These are phyloP conservation scores for Citrullus amarus DNA, from an alignment of 306 rosid species.

Conservation along the genomic window DNA sequence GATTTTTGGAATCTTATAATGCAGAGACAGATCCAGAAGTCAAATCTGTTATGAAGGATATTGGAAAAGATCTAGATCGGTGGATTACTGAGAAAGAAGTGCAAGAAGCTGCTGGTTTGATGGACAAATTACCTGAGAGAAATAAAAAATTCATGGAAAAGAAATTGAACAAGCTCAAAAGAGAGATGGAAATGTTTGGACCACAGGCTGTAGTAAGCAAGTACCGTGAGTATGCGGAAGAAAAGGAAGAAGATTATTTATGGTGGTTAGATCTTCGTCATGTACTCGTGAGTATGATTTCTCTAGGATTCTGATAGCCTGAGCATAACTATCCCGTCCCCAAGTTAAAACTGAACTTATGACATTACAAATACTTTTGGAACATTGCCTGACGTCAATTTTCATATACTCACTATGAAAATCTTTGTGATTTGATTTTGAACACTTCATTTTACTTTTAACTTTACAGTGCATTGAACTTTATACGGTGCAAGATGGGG, in stretches of 20 bases:
- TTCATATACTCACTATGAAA: neutral
- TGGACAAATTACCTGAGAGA: constrained; percentile 47
- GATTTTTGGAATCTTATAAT: constrained; percentile 74
- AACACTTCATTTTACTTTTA: neutral
- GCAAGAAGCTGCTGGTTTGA: constrained; percentile 73
- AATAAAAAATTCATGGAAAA: constrained; percentile 52
- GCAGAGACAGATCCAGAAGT: constrained; percentile 79
- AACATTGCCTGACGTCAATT: neutral
- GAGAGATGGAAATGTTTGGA: constrained; percentile 94
- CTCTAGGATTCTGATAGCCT: neutral
- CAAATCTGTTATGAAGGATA: constrained; percentile 59
- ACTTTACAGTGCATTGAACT: constrained; percentile 74
- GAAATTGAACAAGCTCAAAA: constrained; percentile 72
- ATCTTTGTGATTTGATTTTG: neutral
- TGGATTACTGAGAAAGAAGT: constrained; percentile 91
- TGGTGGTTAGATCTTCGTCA: constrained; percentile 93
- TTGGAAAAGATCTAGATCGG: constrained; percentile 84
- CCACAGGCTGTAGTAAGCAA: constrained; percentile 95
- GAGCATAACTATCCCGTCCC: neutral
- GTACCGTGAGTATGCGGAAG: constrained; percentile 72
- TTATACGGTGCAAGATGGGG: constrained; percentile 55
- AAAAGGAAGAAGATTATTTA: constrained; percentile 71
- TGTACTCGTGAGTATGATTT: constrained; percentile 46
- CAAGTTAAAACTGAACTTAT: neutral
- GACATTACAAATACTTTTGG: neutral